Evolutionary conservation across 352 stramenopile species (phyloP).

Genomic region (Pythium aphanidermatum): DNA sequence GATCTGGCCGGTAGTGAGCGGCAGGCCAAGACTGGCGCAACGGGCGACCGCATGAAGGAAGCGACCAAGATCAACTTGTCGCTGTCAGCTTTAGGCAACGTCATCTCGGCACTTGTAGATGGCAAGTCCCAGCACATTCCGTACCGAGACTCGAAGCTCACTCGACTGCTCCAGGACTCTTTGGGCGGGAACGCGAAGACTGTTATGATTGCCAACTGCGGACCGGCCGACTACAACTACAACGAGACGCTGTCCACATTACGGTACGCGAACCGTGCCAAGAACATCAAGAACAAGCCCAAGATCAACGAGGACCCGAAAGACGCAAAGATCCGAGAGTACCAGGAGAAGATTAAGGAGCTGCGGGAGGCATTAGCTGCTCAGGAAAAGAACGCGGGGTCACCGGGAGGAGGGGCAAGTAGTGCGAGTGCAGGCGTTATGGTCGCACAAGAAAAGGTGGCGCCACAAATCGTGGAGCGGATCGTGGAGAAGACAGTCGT

Average conservation of each 20-base stretch:
- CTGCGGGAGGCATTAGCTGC: slow-evolving; percentile 44
- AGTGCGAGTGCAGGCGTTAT: slow-evolving; percentile 18
- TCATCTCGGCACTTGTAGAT: slow-evolving; percentile 52
- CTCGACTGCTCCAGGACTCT: slow-evolving; percentile 89
- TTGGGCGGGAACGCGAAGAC: slow-evolving; percentile 96
- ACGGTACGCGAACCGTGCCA: slow-evolving; percentile 90
- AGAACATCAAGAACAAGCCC: slow-evolving; percentile 94
- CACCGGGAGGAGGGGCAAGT: too few relatives aligned
- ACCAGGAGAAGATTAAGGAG: slow-evolving; percentile 60
- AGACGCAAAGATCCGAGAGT: slow-evolving; percentile 52
- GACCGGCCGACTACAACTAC: slow-evolving; percentile 96
- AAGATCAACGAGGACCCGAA: slow-evolving; percentile 91
- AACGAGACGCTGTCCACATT: slow-evolving; percentile 92
- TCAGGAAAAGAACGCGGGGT: slow-evolving; percentile 53
- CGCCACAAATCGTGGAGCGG: slow-evolving; percentile 44
- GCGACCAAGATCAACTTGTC: slow-evolving; percentile 94
- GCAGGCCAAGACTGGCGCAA: slow-evolving; percentile 91
- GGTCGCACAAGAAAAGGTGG: slow-evolving; percentile 6
- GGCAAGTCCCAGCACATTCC: slow-evolving; percentile 90
- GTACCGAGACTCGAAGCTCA: slow-evolving; percentile 94
- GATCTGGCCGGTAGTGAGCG: slow-evolving; percentile 92
- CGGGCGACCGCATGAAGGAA: slow-evolving; percentile 91
- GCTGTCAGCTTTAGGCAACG: slow-evolving; percentile 91
- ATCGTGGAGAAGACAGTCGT: slow-evolving; percentile 78
- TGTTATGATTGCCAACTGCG: slow-evolving; percentile 97